Base-by-base conservation (phyloP, 1,139 yeast genomes). In the Yamadazyma kanchanaburiensis region DNA sequence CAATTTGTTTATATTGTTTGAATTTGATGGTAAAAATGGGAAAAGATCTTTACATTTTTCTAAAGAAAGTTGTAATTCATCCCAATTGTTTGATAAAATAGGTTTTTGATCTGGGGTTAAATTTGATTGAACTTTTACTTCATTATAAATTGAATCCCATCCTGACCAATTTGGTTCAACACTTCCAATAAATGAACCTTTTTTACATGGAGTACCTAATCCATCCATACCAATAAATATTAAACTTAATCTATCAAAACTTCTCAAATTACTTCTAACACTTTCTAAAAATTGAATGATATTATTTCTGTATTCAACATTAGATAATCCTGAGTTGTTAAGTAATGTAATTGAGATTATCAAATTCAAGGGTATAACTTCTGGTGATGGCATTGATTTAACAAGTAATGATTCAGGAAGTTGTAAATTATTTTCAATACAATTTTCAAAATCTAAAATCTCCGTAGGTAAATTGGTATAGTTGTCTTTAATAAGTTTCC, bases 161-260 rank as follows among this genome's bases (percentile, higher is more conserved):
- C 80, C 82, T 16, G 61, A 58, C 85, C 85, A 79, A 2, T 46
- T 39, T n/a, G 64, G 55, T 12, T 60, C 53, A 3, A 67, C 63
- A 45, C 77, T 71, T 0, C 85, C 84, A 32, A 75, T 60, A 45
- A 72, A 79, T 8, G 75, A 64, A 0, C 80, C 80, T 22, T 55
- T 49, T 16, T 55, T 47, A 5, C 63, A 44, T 2, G 59, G 51
- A 22, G 34, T 54, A 12, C 64, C 56, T 1, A 40, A 35, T 2
- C 72, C 67, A 42, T 72, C 67, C 31, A 65, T 58, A 1, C 83
- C 83, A 12, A 74, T 51, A 23, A 77, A 59, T 0, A 80, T 70
- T 15, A 80, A 40, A 0, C 83, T 84, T 8, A 80, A 46, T 27
- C 59, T 62, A 48, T 79, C 86, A n/a, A 50, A 45, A 0, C 58